A percentile compares a stretch with the other conserved stretches of the same genome.
phyloP scores from a whole-genome alignment of 306 rosid genomes.

The Cucurbita argyrosperma region DNA sequence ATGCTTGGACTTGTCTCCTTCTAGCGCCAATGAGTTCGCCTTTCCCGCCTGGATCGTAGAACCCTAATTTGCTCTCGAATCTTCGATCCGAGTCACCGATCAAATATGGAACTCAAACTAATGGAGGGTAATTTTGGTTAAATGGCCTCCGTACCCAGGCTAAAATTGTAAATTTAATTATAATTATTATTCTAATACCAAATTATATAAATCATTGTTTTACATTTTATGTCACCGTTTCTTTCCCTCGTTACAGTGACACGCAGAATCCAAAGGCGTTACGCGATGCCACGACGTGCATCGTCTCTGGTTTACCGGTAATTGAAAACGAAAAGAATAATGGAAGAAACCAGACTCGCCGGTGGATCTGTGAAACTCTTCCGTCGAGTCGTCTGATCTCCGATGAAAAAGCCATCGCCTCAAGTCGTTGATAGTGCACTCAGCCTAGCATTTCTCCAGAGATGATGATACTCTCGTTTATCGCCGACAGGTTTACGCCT shows the following conservation, averaged over 20 bases:
- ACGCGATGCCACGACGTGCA: neutral
- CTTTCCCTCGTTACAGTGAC: neutral
- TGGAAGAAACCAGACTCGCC: neutral
- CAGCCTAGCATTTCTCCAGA: neutral
- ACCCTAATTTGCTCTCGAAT: conserved; percentile 4
- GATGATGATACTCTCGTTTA: neutral
- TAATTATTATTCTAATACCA: neutral
- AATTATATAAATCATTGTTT: neutral
- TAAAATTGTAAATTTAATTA: neutral
- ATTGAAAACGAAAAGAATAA: neutral
- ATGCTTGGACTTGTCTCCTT: neutral
- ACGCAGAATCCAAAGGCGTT: neutral
- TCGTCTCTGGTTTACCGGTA: neutral
- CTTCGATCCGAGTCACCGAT: neutral
- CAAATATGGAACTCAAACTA: neutral
- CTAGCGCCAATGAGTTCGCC: neutral
- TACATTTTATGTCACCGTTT: neutral
- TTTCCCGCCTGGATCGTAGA: neutral
- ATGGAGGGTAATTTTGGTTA: neutral
- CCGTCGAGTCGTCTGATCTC: neutral
- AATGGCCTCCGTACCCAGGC: neutral
- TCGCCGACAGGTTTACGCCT: neutral
- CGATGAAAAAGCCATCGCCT: neutral
- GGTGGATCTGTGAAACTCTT: neutral
- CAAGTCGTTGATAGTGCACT: neutral